These are phyloP conservation scores for Colletotrichum lupini DNA, from an alignment of 2,329 filamentous ascomycete species.

Conservation along the genomic window DNA sequence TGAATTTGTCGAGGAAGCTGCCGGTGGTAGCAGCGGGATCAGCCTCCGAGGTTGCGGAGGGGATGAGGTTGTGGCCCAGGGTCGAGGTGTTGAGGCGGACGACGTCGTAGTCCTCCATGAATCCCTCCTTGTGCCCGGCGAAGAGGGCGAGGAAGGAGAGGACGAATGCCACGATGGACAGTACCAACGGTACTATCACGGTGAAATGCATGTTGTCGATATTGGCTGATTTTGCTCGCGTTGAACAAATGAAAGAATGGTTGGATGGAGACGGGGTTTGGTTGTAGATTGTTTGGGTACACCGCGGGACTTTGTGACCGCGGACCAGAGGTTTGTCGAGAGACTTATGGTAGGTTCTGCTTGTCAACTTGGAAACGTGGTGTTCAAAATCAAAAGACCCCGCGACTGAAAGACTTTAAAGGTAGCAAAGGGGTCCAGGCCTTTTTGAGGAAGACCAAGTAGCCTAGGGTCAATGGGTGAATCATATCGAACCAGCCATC, in stretches of 20 bases:
- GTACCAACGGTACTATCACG: slow-evolving; percentile 49
- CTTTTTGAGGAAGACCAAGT: slow-evolving; percentile 14
- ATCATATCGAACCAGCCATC: slow-evolving; percentile 13
- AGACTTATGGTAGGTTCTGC: background rate
- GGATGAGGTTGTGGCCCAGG: slow-evolving; percentile 48
- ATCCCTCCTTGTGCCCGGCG: slow-evolving; percentile 52
- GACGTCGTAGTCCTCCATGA: slow-evolving; percentile 56
- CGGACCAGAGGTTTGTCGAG: background rate
- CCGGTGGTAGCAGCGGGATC: slow-evolving; percentile 36
- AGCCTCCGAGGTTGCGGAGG: slow-evolving; percentile 19
- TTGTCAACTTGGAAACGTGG: background rate
- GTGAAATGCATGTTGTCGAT: slow-evolving; percentile 40
- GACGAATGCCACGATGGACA: slow-evolving; percentile 52
- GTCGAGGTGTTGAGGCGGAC: slow-evolving; percentile 52
- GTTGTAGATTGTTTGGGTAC: background rate
- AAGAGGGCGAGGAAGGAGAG: slow-evolving; percentile 53
- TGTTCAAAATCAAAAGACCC: background rate
- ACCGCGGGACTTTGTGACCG: background rate
- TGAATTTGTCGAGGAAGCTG: slow-evolving; percentile 43
- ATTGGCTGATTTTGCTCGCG: background rate
- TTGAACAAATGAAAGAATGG: background rate
- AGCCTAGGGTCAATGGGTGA: slow-evolving; percentile 12
- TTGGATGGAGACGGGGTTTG: background rate
- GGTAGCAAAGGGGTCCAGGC: background rate
- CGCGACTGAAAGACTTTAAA: background rate